Conservation (phyloP, 345 rosid species). For the Syzygium jambos region DNA sequence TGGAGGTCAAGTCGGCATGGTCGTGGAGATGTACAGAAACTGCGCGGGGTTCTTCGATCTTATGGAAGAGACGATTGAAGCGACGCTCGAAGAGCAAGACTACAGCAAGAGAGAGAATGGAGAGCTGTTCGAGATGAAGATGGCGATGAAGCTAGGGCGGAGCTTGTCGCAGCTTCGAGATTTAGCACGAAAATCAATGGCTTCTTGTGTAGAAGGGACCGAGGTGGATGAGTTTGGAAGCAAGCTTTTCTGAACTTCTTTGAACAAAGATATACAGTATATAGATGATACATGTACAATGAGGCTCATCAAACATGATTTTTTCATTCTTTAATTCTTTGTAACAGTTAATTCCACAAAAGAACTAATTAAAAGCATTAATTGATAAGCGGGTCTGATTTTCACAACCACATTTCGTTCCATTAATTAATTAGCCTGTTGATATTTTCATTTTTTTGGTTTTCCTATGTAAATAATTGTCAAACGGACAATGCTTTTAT, state of each 20-base stretch:
- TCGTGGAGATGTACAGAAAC: constrained; percentile 46
- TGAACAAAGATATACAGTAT: not conserved
- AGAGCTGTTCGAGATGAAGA: constrained; percentile 24
- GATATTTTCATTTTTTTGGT: not conserved
- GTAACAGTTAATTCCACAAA: not conserved
- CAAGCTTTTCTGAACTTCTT: constrained; percentile 24
- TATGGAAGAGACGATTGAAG: constrained; percentile 21
- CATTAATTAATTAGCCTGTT: not conserved
- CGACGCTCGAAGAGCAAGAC: constrained; percentile 10
- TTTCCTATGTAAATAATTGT: not conserved
- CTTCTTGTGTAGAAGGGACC: constrained; percentile 1
- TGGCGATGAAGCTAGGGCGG: constrained; percentile 38
- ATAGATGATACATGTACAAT: not conserved
- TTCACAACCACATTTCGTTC: not conserved
- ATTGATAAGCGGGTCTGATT: not conserved
- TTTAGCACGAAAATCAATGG: constrained; percentile 18
- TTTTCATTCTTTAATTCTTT: not conserved
- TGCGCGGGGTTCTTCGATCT: constrained; percentile 31
- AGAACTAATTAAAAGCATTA: not conserved
- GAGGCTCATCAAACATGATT: not conserved
- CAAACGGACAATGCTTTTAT: not conserved
- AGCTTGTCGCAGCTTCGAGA: constrained; percentile 36
- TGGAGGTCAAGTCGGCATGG: constrained; percentile 46
- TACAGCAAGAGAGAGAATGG: constrained; percentile 25
- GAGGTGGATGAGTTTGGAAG: constrained; percentile 30